Conservation (phyloP, 2,329 filamentous ascomycete species). For the Neonectria punicea region DNA sequence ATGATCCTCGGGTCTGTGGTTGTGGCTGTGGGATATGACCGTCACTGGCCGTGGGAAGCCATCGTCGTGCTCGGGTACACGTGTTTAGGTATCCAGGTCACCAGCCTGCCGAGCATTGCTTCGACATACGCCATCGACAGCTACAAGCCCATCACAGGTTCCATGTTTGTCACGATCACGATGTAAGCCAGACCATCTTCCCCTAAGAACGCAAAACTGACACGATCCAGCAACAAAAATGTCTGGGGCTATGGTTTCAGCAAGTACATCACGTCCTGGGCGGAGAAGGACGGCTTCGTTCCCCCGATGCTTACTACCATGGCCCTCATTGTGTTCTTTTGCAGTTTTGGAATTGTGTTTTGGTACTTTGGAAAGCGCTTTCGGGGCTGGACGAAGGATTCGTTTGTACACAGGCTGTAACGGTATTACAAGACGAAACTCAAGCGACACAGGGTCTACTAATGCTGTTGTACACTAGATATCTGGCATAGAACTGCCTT, state of each 20-base stretch:
- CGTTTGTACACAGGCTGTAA: conserved; percentile 15
- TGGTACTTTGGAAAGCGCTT: conserved; percentile 19
- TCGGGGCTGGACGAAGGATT: conserved; percentile 11
- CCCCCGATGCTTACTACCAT: conserved; percentile 5
- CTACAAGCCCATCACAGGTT: conserved; percentile 21
- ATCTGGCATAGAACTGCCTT: too few relatives aligned
- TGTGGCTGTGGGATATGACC: too few relatives aligned
- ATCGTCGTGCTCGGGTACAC: too few relatives aligned
- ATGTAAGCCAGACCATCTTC: neutral
- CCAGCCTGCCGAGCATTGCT: conserved; percentile 13
- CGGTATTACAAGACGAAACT: too few relatives aligned
- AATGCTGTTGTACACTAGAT: too few relatives aligned
- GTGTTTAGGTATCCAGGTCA: too few relatives aligned
- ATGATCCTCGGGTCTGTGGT: too few relatives aligned
- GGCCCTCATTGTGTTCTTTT: conserved; percentile 21
- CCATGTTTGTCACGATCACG: conserved; percentile 23
- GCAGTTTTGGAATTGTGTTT: conserved; percentile 17
- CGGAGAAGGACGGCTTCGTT: conserved; percentile 15
- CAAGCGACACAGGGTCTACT: too few relatives aligned
- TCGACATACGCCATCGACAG: conserved; percentile 26
- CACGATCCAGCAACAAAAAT: too few relatives aligned
- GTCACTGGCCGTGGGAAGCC: too few relatives aligned
- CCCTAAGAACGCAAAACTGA: too few relatives aligned
- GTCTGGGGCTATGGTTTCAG: too few relatives aligned
- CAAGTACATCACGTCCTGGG: neutral